A percentile compares a stretch with the other conserved stretches of the same genome.
phyloP scores from a whole-genome alignment of 176 grass and related monocot genomes.

The Carex pumila region DNA sequence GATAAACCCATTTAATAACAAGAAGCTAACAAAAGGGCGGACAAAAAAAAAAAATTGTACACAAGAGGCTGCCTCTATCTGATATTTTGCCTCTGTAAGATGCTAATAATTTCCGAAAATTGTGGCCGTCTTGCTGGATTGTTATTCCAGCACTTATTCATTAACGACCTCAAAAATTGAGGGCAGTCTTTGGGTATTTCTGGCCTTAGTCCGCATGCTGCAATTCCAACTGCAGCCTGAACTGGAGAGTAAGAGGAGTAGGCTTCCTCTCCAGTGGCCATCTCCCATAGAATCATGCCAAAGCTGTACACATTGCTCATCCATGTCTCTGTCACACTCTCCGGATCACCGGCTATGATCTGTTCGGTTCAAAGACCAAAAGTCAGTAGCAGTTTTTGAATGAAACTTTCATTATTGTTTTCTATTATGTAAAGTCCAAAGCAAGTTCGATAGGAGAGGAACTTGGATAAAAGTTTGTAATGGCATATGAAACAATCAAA shows the following conservation, averaged over 20 bases:
- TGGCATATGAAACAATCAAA: background rate
- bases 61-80: constrained; percentile 30
- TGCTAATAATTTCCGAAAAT: constrained; percentile 72
- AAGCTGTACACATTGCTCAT: constrained; percentile 99
- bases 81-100: constrained; percentile 70
- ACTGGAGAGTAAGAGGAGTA: constrained; percentile 94
- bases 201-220: constrained; percentile 76
- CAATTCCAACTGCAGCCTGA: constrained; percentile 91
- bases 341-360: constrained; percentile 93
- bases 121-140: constrained; percentile 70
- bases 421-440: background rate
- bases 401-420: background rate
- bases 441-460: background rate
- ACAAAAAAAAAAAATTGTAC: constrained; percentile 23
- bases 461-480: background rate
- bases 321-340: constrained; percentile 72
- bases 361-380: constrained; percentile 24
- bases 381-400: constrained; percentile 8
- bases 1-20: constrained; percentile 39
- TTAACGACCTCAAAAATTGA: constrained; percentile 64
- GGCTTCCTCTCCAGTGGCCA: constrained; percentile 80
- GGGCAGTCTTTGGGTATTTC: constrained; percentile 86
- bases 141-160: constrained; percentile 87
- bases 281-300: constrained; percentile 94
- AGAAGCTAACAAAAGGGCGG: constrained; percentile 30